These are phyloP conservation scores for Trichoderma citrinoviride DNA, from an alignment of 2,329 filamentous ascomycete genomes.

Conservation along the genomic window DNA sequence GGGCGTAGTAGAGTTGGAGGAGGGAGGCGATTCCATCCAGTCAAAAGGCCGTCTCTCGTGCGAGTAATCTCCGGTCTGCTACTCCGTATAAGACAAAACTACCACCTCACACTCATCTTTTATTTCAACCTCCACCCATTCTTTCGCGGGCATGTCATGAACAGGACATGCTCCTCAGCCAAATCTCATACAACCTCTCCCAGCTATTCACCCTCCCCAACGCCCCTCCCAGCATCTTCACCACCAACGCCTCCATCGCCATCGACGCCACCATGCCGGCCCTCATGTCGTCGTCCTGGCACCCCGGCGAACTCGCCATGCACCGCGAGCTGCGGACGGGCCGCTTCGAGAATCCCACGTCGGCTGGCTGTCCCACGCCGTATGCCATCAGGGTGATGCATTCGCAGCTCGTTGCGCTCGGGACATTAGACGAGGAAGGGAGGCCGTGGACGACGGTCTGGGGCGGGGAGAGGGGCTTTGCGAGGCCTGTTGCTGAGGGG, in stretches of 20 bases:
- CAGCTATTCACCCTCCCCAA: neutral
- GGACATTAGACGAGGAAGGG: constrained; percentile 63
- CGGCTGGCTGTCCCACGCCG: constrained; percentile 58
- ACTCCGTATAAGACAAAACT: neutral
- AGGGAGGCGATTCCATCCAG: neutral
- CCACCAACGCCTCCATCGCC: constrained; percentile 12
- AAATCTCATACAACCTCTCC: constrained; percentile 6
- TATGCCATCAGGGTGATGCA: constrained; percentile 59
- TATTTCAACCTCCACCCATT: neutral
- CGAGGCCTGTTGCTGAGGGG: constrained; percentile 57
- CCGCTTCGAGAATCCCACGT: constrained; percentile 61
- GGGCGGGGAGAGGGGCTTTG: constrained; percentile 71
- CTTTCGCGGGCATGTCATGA: neutral
- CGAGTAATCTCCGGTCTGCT: neutral
- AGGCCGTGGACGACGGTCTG: constrained; percentile 75
- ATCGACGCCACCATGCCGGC: constrained; percentile 9
- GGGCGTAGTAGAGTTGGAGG: neutral
- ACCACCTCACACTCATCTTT: neutral
- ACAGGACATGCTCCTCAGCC: constrained; percentile 5
- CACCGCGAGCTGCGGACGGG: constrained; percentile 61
- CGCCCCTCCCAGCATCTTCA: neutral
- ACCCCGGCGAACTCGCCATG: constrained; percentile 65
- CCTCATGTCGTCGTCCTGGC: constrained; percentile 32
- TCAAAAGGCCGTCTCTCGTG: neutral
- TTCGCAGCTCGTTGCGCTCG: constrained; percentile 69